A percentile compares a stretch with the other conserved stretches of the same genome.
phyloP scores from a whole-genome alignment of 73 alveolate genomes.

The Paramecium caudatum region DNA sequence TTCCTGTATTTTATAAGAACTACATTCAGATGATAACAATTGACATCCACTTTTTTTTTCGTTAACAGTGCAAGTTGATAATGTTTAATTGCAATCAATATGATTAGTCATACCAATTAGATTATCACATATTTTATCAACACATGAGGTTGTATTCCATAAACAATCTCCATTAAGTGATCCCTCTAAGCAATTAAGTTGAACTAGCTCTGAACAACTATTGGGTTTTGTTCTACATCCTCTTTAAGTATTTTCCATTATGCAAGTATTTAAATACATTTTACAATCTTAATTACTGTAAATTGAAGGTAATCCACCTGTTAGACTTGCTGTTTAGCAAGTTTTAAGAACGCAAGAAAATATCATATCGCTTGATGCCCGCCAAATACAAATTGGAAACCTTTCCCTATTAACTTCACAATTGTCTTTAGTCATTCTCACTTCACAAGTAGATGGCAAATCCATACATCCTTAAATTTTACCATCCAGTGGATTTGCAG shows the following conservation, averaged over 20 bases:
- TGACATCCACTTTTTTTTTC: not conserved
- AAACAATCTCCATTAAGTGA: not conserved
- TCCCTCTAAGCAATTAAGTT: not conserved
- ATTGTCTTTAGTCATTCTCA: not conserved
- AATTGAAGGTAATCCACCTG: not conserved
- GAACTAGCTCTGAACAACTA: not conserved
- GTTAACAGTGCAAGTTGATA: not conserved
- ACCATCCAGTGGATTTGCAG: not conserved
- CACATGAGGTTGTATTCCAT: not conserved
- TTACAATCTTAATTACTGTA: not conserved
- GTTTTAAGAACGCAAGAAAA: not conserved
- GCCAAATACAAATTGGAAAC: not conserved
- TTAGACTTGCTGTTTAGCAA: not conserved
- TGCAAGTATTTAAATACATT: not conserved
- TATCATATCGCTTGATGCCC: not conserved
- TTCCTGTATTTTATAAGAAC: not conserved
- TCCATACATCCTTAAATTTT: not conserved
- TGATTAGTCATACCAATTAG: not conserved
- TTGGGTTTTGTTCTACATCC: not conserved
- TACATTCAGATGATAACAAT: not conserved
- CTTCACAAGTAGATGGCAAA: not conserved
- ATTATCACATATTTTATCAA: not conserved
- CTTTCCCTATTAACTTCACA: not conserved
- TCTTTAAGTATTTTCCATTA: not conserved
- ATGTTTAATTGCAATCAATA: not conserved